phyloP scores from a whole-genome alignment of 2,329 filamentous ascomycete species.

The Polychaeton citri region DNA sequence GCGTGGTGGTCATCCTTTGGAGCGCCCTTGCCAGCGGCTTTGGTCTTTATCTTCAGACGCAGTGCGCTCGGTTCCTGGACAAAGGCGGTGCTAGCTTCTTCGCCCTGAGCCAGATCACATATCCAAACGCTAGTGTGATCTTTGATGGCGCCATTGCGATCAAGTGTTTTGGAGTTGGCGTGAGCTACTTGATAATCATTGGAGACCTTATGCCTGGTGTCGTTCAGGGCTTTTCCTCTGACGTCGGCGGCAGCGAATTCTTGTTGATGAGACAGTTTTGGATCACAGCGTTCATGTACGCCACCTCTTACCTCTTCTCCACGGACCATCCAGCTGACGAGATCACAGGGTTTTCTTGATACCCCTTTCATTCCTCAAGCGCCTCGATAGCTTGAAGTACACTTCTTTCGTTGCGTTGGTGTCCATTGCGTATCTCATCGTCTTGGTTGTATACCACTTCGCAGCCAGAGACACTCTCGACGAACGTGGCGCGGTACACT shows the following conservation, averaged over 20 bases:
- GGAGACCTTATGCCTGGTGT: slow-evolving; percentile 97
- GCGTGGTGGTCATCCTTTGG: slow-evolving; percentile 77
- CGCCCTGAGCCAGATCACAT: slow-evolving; percentile 90
- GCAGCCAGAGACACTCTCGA: slow-evolving; percentile 60
- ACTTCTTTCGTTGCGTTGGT: slow-evolving; percentile 84
- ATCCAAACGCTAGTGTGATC: slow-evolving; percentile 86
- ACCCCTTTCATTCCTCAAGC: slow-evolving; percentile 78
- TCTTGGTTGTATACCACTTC: slow-evolving; percentile 90
- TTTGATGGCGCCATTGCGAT: slow-evolving; percentile 94
- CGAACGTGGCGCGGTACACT: slow-evolving; percentile 59
- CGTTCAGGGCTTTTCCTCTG: slow-evolving; percentile 58
- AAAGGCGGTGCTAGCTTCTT: slow-evolving; percentile 85
- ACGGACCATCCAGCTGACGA: slow-evolving; percentile 10
- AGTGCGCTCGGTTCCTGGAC: slow-evolving; percentile 87
- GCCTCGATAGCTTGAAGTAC: slow-evolving; percentile 92
- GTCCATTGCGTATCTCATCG: slow-evolving; percentile 85
- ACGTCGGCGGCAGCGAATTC: slow-evolving; percentile 51
- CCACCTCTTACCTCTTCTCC: slow-evolving; percentile 4
- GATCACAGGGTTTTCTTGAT: slow-evolving; percentile 67
- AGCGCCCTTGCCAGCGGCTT: slow-evolving; percentile 80
- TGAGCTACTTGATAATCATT: slow-evolving; percentile 97
- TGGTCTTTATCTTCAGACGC: slow-evolving; percentile 85
- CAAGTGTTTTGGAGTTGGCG: slow-evolving; percentile 94
- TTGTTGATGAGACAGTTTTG: slow-evolving; percentile 87
- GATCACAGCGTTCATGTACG: slow-evolving; percentile 91